Evolutionary conservation across 345 rosid genomes (phyloP), one percentile per base, ranked within the genome.

Genomic region (Mallotus nudiflorus): DNA sequence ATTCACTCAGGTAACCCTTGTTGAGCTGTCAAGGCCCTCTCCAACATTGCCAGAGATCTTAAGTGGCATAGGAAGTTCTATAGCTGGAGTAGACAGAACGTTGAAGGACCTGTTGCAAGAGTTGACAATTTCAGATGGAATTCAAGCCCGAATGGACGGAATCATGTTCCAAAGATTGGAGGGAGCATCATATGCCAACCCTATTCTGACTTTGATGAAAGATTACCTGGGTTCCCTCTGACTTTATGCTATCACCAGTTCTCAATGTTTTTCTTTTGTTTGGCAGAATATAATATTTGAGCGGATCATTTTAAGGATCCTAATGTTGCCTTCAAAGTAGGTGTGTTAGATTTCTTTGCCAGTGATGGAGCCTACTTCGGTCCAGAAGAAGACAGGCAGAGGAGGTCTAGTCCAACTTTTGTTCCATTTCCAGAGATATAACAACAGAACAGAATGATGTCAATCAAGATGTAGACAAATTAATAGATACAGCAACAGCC

Each of bases 121-220:
- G 28, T 57, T 94, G 70, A 70, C 86, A 10, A 67, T 78, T 73
- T 74, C 87, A 0, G 85, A 82, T 0, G 93, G 93, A 24, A 78
- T 94, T 66, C 98, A 94, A 73, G 96, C 97, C 69, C 90, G 96
- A 65, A 85, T 94, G 96, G 98, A 91, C 14, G 97, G 98, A 35
- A 88, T 87, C 71, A 39, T 90, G 84, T 87, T 84, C 77, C 92
- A 91, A 84, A 80, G 83, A 65, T 80, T 91, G 57, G 92, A 85
- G 67, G 88, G 70, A 20, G 69, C 82, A 71, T 75, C 92, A 61
- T 81, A 62, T 56, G 78, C 83, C 19, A 80, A 82, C 71, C 88
- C 92, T n/a, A 61, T 91, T 46, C 19, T 90, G 28, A 58, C 75
- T 27, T 73, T 94, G 81, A 85, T 94, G 51, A 85, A 80, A 81